Conservation (phyloP, 805 yeast genomes). For the Vanderwaltozyma yarrowii region DNA sequence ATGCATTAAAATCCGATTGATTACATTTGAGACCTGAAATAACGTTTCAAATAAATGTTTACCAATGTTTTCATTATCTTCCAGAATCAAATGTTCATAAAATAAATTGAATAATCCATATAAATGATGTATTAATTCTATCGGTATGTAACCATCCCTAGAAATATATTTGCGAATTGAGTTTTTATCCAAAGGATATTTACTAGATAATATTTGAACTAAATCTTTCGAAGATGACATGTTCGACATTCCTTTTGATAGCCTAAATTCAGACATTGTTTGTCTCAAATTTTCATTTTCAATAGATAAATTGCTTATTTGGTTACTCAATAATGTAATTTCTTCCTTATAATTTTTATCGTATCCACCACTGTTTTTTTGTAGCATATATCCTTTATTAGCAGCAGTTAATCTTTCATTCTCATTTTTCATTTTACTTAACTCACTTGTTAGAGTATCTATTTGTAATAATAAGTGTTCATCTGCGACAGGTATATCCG, state of each 20-base stretch:
- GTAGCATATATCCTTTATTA: neutral
- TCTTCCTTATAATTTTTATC: constrained; percentile 15
- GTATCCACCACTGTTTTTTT: too few species aligned
- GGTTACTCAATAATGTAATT: constrained; percentile 28
- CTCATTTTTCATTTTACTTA: neutral
- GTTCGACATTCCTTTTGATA: too few species aligned
- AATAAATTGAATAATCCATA: constrained; percentile 7
- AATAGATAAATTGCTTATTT: constrained; percentile 21
- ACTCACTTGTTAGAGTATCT: neutral
- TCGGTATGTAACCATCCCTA: constrained; percentile 9
- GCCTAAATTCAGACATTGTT: constrained; percentile 37
- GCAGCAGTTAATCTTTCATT: neutral
- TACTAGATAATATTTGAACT: too few species aligned
- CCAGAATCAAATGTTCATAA: constrained; percentile 6
- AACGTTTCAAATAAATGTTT: constrained; percentile 16
- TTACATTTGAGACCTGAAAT: constrained; percentile 17
- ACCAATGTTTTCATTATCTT: constrained; percentile 5
- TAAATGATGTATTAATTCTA: constrained; percentile 3
- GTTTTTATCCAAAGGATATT: constrained; percentile 3
- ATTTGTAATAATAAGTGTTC: neutral
- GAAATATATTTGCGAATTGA: constrained; percentile 8
- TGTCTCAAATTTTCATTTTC: constrained; percentile 30
- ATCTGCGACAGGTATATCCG: neutral
- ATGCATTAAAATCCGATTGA: constrained; percentile 11
- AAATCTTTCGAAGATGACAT: too few species aligned